These are phyloP conservation scores for Elsinoe fawcettii DNA, from an alignment of 2,329 filamentous ascomycete genomes.

Conservation along the genomic window DNA sequence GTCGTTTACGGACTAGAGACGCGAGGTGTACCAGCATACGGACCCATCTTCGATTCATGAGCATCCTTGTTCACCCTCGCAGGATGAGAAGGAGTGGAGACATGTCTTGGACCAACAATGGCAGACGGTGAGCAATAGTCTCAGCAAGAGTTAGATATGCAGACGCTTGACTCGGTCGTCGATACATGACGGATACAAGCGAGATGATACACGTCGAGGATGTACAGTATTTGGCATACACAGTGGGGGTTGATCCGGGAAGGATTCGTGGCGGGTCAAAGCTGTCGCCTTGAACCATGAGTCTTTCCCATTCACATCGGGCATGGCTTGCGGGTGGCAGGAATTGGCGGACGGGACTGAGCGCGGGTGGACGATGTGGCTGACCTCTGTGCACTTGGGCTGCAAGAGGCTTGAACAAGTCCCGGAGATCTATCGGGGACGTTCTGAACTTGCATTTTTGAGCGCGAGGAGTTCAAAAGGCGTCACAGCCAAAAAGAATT, in stretches of 20 bases:
- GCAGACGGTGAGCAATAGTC: background rate
- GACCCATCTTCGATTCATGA: conserved; percentile 65
- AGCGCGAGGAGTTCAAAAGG: background rate
- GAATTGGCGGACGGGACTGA: conserved; percentile 1
- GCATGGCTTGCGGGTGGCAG: conserved; percentile 1
- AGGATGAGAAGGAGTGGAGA: background rate
- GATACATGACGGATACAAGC: conserved; percentile 7
- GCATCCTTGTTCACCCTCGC: background rate
- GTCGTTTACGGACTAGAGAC: conserved; percentile 62
- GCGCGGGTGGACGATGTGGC: background rate
- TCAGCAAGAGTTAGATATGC: background rate
- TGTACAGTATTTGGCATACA: conserved; percentile 5
- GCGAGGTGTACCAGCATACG: conserved; percentile 59
- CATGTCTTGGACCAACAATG: background rate
- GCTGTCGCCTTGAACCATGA: conserved; percentile 2
- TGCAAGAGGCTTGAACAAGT: background rate
- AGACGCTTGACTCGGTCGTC: background rate
- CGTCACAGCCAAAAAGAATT: background rate
- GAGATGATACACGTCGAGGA: conserved; percentile 1
- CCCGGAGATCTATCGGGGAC: conserved; percentile 3
- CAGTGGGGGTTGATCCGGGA: background rate
- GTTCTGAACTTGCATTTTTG: background rate
- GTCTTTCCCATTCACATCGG: background rate
- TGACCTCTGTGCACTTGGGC: background rate
- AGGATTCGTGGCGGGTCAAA: background rate